Base-by-base conservation (phyloP, 441 rosid species). In the Gossypium davidsonii region DNA sequence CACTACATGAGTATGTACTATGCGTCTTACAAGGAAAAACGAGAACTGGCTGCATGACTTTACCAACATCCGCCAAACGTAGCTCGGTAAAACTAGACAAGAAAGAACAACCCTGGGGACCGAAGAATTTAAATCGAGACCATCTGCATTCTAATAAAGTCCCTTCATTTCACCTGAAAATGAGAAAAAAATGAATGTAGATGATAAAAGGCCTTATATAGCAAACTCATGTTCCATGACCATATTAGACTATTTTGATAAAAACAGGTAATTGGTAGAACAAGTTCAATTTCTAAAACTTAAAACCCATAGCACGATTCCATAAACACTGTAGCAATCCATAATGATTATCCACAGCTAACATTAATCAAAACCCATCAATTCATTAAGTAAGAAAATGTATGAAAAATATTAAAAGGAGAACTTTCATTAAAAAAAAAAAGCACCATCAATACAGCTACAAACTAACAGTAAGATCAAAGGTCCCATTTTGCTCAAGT, bases 41-140 rank as follows among this genome's bases (percentile, higher is more conserved):
- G 61, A 56, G 64, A 64, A 55, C 8, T 12, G 73, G 52, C 15
- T 28, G 65, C 78, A 74, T 77, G 20, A 18, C 70, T 69, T 42
- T 28, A 21, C 70, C 37, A 12, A n/a, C 77, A 64, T 72, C 62
- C 48, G 70, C 67, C 48, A 26, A 67, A 39, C 5, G 6, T 53
- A 28, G 25, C 39, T 20, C 14, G 37, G 51, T 20, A 55, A 52
- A 53, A 77, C 14, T 7, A 2, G 6, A 3, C 6, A 62, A 34
- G 6, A 17, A 7, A 9, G 9, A 5, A 37, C 21, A 3, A 34
- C 67, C 42, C 17, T 37, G 46, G n/a, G n/a, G 2, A 9, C 46
- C 6, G 7, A 8, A 62, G 25, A 34, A 63, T 18, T 63, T 9
- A 18, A 37, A 63, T 10, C 1, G 6, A 63, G 26, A 39, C 0